Evolutionary conservation across 1,284 basidiomycete genomes (phyloP).

Genomic region (Melanopsichium pennsylvanicum): DNA sequence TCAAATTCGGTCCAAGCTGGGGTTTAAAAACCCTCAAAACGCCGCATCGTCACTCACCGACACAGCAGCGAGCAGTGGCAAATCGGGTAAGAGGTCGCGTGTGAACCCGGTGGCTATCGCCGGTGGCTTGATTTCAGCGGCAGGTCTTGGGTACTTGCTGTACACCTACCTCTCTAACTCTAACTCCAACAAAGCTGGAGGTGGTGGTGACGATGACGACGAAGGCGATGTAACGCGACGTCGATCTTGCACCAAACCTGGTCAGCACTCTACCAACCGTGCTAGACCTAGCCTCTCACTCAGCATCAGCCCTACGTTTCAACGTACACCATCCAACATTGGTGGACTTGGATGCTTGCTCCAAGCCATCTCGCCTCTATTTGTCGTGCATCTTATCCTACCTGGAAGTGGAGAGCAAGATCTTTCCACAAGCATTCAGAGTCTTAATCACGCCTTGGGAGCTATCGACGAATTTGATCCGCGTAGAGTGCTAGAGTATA

Average conservation of each 20-base stretch:
- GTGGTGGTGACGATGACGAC: slow-evolving; percentile 10
- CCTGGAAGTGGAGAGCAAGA: slow-evolving; percentile 12
- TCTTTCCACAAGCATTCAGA: no score
- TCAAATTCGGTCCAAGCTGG: no score
- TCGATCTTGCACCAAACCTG: neutral
- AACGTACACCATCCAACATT: slow-evolving; percentile 2
- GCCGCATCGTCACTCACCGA: no score
- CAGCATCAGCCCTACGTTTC: slow-evolving; percentile 26
- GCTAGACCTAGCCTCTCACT: slow-evolving; percentile 21
- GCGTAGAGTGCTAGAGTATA: slow-evolving; percentile 31
- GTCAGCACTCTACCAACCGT: neutral
- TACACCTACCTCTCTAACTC: slow-evolving; percentile 30
- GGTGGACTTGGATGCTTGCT: slow-evolving; percentile 20
- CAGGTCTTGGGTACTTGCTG: slow-evolving; percentile 27
- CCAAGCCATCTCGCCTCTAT: slow-evolving; percentile 6
- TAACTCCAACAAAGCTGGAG: neutral
- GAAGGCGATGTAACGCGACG: slow-evolving; percentile 21
- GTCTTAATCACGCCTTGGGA: slow-evolving; percentile 11
- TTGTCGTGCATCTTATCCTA: slow-evolving; percentile 38
- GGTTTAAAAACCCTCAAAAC: no score
- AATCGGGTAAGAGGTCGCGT: neutral
- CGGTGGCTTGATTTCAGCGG: slow-evolving; percentile 27
- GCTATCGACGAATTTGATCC: slow-evolving; percentile 19
- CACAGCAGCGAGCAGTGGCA: neutral
- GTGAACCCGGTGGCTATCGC: slow-evolving; percentile 29